Evolutionary conservation across 1,284 basidiomycete species (phyloP).

Genomic region (Cryptococcus sp.): DNA sequence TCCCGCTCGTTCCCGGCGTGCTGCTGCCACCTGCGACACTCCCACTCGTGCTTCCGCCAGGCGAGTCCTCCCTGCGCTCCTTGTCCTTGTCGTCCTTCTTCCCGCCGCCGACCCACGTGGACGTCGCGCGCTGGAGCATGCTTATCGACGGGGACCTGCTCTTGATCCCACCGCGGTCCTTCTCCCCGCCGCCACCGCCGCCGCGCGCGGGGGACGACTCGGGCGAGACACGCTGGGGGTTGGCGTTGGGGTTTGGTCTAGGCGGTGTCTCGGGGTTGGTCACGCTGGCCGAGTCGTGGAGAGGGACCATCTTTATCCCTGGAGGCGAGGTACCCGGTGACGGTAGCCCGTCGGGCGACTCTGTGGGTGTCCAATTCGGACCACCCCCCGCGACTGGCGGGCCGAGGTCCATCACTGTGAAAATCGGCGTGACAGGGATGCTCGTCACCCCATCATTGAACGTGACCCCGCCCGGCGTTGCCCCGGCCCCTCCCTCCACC

Average conservation of each 20-base stretch:
- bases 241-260: slow-evolving; percentile 1
- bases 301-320: background rate
- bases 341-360: slow-evolving; percentile 7
- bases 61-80: slow-evolving; percentile 5
- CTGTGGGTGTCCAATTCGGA: background rate
- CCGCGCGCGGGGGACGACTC: slow-evolving; percentile 19
- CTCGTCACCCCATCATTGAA: slow-evolving; percentile 8
- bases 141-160: slow-evolving; percentile 76
- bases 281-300: background rate
- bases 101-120: slow-evolving; percentile 54
- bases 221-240: background rate
- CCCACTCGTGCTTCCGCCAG: background rate
- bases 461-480: slow-evolving; percentile 1
- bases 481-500: background rate
- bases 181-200: too few species aligned
- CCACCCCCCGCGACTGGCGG: slow-evolving; percentile 12
- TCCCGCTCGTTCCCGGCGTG: background rate
- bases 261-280: background rate
- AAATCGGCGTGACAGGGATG: slow-evolving; percentile 11
- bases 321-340: background rate
- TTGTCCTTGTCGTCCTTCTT: slow-evolving; percentile 20
- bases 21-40: background rate
- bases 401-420: slow-evolving; percentile 21
- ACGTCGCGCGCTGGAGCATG: slow-evolving; percentile 89
- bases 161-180: slow-evolving; percentile 53